These are phyloP conservation scores for Colletotrichum neosansevieriae DNA, from an alignment of 2,329 filamentous ascomycete species.

Conservation along the genomic window DNA sequence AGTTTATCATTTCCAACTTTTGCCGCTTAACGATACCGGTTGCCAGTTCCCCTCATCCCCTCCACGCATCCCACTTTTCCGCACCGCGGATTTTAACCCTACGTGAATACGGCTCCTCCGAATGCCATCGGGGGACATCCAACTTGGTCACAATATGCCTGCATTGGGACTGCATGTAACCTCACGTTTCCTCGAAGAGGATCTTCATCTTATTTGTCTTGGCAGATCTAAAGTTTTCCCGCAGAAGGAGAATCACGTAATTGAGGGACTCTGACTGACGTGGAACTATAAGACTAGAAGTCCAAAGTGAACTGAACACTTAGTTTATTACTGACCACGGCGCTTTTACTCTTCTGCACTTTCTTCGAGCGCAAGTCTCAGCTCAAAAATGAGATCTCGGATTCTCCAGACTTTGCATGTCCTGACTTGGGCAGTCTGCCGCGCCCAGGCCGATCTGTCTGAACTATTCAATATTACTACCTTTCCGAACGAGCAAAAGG, in stretches of 20 bases:
- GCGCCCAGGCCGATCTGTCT: background rate
- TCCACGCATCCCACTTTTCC: conserved; percentile 13
- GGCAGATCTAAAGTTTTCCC: background rate
- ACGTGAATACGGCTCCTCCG: background rate
- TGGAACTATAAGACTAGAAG: background rate
- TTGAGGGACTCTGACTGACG: background rate
- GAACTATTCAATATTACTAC: conserved; percentile 24
- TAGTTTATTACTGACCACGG: too few species aligned
- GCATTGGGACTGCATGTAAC: background rate
- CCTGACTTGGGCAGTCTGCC: background rate
- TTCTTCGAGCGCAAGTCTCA: background rate
- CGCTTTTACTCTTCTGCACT: background rate
- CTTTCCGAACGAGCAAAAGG: conserved; percentile 31
- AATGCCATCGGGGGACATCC: background rate
- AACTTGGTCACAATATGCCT: background rate
- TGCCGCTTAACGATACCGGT: background rate
- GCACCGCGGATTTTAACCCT: conserved; percentile 10
- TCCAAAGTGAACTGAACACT: background rate
- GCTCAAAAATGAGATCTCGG: background rate
- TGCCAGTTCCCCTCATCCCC: background rate
- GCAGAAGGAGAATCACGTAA: background rate
- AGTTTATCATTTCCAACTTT: background rate
- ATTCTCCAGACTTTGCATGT: background rate
- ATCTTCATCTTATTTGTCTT: background rate
- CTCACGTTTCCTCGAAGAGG: background rate